These are phyloP conservation scores for Mycena leptocephala DNA, from an alignment of 768 basidiomycete species.

Conservation along the genomic window DNA sequence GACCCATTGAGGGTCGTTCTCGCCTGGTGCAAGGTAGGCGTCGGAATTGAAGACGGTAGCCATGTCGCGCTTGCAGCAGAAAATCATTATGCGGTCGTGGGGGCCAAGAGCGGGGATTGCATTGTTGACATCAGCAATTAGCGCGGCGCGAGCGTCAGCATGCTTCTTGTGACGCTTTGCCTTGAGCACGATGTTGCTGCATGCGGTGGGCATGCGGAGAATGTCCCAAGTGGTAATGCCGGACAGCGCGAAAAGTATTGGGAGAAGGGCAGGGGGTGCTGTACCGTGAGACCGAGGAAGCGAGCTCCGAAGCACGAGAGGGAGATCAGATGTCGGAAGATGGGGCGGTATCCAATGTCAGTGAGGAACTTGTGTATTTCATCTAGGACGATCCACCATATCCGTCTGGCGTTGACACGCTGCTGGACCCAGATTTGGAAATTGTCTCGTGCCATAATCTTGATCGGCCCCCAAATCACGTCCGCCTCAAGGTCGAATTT, in stretches of 20 bases:
- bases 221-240: conserved; percentile 3
- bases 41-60: not conserved
- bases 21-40: not conserved
- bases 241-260: not conserved
- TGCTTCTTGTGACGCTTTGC: not conserved
- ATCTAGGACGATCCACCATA: conserved; percentile 14
- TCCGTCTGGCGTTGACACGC: not conserved
- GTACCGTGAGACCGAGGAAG: not conserved
- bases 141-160: not conserved
- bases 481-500: conserved; percentile 1
- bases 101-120: not conserved
- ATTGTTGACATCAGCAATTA: not conserved
- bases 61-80: not conserved
- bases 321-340: not conserved
- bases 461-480: not conserved
- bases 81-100: conserved; percentile 11
- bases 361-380: conserved; percentile 10
- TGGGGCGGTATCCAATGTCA: conserved; percentile 7
- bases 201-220: not conserved
- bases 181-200: not conserved
- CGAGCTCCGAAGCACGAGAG: not conserved
- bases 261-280: not conserved
- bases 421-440: not conserved
- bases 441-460: not conserved
- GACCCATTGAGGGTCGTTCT: not conserved